Conservation (phyloP, 2,329 filamentous ascomycete genomes). For the Mycogone perniciosa region DNA sequence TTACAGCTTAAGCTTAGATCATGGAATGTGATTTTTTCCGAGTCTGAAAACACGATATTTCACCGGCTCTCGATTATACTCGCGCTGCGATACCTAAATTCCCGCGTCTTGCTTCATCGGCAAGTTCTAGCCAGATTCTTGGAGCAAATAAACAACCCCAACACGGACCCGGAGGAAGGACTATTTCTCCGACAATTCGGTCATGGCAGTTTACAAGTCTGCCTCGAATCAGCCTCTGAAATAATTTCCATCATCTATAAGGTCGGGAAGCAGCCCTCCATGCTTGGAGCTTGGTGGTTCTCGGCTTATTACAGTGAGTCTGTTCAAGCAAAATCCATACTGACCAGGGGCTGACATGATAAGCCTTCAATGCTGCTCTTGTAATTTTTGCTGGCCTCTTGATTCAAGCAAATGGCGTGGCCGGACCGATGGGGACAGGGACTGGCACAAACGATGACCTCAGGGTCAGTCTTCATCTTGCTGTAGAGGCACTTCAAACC, state of each 20-base stretch:
- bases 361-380: constrained; percentile 4
- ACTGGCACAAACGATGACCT: background rate
- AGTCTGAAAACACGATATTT: background rate
- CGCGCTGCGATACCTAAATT: constrained; percentile 1
- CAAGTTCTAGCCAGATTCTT: constrained; percentile 1
- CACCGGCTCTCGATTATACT: constrained; percentile 1
- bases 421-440: background rate
- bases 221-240: background rate
- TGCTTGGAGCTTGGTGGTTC: constrained; percentile 7
- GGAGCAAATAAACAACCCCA: background rate
- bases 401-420: constrained; percentile 1
- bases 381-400: background rate
- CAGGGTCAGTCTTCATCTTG: background rate
- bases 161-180: background rate
- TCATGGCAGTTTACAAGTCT: background rate
- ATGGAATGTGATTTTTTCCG: background rate
- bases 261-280: background rate
- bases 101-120: background rate
- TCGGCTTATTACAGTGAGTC: constrained; percentile 5
- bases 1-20: background rate
- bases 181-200: constrained; percentile 1
- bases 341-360: background rate
- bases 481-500: constrained; percentile 1
- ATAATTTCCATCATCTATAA: constrained; percentile 1
- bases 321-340: background rate